Base-by-base conservation (phyloP, 1,284 basidiomycete species). In the Cronartium quercuum region DNA sequence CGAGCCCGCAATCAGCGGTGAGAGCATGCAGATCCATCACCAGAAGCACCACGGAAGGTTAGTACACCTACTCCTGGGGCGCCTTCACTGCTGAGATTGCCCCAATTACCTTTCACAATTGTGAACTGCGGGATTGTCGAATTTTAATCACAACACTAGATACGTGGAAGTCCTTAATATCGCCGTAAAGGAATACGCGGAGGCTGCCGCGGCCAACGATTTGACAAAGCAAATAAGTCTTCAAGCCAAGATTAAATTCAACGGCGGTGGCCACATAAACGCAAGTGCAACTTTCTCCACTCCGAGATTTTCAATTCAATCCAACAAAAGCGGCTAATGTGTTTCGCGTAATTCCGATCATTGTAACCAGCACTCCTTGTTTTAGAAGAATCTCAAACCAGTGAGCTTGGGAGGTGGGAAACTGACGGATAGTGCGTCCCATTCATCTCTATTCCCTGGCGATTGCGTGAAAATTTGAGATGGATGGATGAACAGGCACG, bases 341-440 rank as follows among this genome's bases (percentile, higher is more conserved):
- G 7, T 21, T 55, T n/a, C n/a, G 51, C 13, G n/a, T 18, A 15
- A 6, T 6, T 37, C 9, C 29, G 18, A 35, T 61, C 15, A 29
- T 64, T 29, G 13, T 47, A 13, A 13, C 84, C 94, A 93, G 83
- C 92, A 93, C 82, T 89, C 93, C 58, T 87, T 98, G 35, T 98
- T 98, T 87, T 98, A 95, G 96, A 93, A 90, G 84, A 98, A 96
- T 85, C 88, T 96, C 78, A 90, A 90, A 3, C 86, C 91, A 0
- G 85, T 89, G 24, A 83, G 84, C 38, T 84, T 84, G 3, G 80
- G 83, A 82, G 87, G 76, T 88, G 90, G 79, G 68, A 87, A 87
- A 81, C 84, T 93, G 66, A 81, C 83, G 78, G 83, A 76, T 66
- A 82, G 78, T 77, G 47, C 44, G 77, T 63, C n/a, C 5, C 51